Base-by-base conservation (phyloP, 2,329 filamentous ascomycete genomes). In the Xylariaceae sp. region DNA sequence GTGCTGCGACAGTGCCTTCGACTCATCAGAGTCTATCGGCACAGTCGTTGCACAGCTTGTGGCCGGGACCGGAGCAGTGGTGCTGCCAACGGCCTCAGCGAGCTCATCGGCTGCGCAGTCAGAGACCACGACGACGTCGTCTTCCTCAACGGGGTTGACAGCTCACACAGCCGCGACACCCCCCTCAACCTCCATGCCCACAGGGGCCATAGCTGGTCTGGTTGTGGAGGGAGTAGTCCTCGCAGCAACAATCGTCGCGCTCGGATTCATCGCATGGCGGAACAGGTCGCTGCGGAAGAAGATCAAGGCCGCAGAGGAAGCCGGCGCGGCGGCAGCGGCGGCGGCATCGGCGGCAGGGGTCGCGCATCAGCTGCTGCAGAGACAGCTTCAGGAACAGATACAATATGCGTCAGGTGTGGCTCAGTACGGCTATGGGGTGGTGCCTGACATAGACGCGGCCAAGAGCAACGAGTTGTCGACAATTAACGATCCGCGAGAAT, bases 1-100 rank as follows among this genome's bases (percentile, higher is more conserved):
- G 7, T 23, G 21, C 21, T 23, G 21, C 12, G 21, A 7, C 12
- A 12, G 12, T 23, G 7, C 21, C 8, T 23, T 23, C 12, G 12
- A 23, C 7, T 12, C 12, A 7, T 8, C 12, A 12, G 21, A 12
- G 12, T 23, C 21, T 12, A 36, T 48, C 17, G 47, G 44, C 13
- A 43, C 40, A 5, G 32, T 48, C 12, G 33, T 45, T 19, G 39
- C 40, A 21, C 45, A 44, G 26, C 35, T 49, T 5, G 24, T 38
- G 11, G 40, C 38, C 5, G 38, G 37, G 6, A 16, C 35, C 13
- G 43, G 27, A 4, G 40, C 40, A n/a, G 29, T 43, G 16, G 43
- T 33, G 12, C 6, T 34, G 4, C 11, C 18, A 9, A 14, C 19
- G 5, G 11, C 19, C 5, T 38, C 42, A 10, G 15, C 24, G 24